Evolutionary conservation across 192 early-diverging fungal genomes (phyloP).

Genomic region (Backusella australiensis): DNA sequence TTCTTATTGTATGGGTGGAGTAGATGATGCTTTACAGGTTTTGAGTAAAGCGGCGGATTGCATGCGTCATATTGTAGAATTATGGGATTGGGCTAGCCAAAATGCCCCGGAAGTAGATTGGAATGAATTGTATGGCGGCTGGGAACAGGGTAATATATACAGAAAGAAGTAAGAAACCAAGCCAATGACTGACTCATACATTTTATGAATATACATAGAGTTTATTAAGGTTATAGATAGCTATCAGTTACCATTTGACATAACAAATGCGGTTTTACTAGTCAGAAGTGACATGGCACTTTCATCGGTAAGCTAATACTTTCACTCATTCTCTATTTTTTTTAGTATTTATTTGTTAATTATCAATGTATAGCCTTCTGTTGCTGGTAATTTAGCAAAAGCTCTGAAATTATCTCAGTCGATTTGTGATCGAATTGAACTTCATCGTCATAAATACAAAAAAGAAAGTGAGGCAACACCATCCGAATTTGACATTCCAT

Average conservation of each 20-base stretch:
- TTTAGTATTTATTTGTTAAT: neutral
- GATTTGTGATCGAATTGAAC: slow-evolving; percentile 35
- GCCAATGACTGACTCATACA: neutral
- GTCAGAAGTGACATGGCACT: slow-evolving; percentile 33
- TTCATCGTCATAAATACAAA: slow-evolving; percentile 21
- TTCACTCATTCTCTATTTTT: neutral
- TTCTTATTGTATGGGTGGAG: slow-evolving; percentile 24
- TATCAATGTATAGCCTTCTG: slow-evolving; percentile 18
- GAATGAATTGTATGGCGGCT: neutral
- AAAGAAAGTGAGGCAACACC: neutral
- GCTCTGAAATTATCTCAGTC: slow-evolving; percentile 31
- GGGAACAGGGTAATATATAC: slow-evolving; percentile 27
- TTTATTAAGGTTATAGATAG: slow-evolving; percentile 17
- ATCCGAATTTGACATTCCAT: slow-evolving; percentile 28
- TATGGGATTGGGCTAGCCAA: slow-evolving; percentile 23
- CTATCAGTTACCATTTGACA: slow-evolving; percentile 33
- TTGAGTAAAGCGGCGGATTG: slow-evolving; percentile 27
- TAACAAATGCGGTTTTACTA: slow-evolving; percentile 27
- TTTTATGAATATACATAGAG: neutral
- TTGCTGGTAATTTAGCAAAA: slow-evolving; percentile 29
- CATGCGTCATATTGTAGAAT: slow-evolving; percentile 21
- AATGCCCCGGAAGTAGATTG: neutral
- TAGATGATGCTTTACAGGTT: slow-evolving; percentile 20
- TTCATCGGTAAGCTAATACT: slow-evolving; percentile 16
- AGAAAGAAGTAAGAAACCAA: neutral